Conservation (phyloP, 331 rosid genomes). For the Acacia pycnantha region DNA sequence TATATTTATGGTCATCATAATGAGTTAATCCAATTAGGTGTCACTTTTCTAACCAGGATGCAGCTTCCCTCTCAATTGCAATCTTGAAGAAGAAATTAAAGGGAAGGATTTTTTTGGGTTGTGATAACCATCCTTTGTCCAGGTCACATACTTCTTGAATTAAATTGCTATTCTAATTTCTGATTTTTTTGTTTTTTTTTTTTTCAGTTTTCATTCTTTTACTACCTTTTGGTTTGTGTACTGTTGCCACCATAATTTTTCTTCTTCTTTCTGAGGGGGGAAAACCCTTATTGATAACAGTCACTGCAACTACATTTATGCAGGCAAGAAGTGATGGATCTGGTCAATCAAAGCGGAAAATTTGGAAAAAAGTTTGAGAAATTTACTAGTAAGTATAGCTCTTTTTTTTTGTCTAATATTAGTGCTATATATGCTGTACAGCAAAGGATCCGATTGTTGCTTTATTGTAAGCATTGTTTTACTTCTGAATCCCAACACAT, state of each 20-base stretch:
- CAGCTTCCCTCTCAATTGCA: conserved; percentile 78
- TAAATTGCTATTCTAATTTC: not conserved
- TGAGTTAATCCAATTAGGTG: conserved; percentile 4
- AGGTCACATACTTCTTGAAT: conserved; percentile 43
- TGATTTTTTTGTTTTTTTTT: not conserved
- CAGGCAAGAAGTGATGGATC: conserved; percentile 96
- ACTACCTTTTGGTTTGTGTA: not conserved
- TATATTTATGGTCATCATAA: conserved; percentile 2
- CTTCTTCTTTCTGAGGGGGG: not conserved
- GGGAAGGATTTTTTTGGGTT: conserved; percentile 71
- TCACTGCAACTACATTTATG: not conserved
- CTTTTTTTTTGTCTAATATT: not conserved
- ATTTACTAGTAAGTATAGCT: conserved; percentile 57
- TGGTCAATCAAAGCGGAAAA: conserved; percentile 70
- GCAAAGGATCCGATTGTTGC: not conserved
- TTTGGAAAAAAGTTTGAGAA: conserved; percentile 68
- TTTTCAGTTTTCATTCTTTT: not conserved
- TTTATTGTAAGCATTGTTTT: not conserved
- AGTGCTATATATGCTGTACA: not conserved
- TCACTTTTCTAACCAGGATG: conserved; percentile 62
- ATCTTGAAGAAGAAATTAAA: conserved; percentile 75
- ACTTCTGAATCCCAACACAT: not conserved
- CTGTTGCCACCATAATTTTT: not conserved
- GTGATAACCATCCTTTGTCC: conserved; percentile 90
- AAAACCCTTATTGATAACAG: not conserved